These are phyloP conservation scores for Pleurotus djamor DNA, from an alignment of 768 basidiomycete species.

Conservation along the genomic window DNA sequence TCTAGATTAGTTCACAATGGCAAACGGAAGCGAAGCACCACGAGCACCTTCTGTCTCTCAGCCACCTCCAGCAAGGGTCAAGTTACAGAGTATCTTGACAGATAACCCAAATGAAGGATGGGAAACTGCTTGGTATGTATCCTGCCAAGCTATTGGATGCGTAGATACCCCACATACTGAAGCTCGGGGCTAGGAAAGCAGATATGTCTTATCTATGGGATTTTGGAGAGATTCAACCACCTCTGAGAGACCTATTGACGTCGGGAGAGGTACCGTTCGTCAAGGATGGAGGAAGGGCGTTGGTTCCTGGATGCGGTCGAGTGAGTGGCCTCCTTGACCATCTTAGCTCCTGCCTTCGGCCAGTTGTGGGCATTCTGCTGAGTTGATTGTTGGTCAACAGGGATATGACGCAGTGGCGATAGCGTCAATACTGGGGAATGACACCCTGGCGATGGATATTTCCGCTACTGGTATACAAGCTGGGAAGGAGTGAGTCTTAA, in stretches of 20 bases:
- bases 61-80: not conserved
- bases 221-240: constrained; percentile 48
- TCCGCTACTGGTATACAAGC: constrained; percentile 49
- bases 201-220: constrained; percentile 63
- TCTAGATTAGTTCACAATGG: too few species aligned
- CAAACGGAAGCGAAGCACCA: too few species aligned
- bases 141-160: not conserved
- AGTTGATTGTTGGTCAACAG: constrained; percentile 23
- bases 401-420: constrained; percentile 62
- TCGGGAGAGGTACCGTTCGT: constrained; percentile 36
- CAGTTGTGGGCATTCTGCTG: not conserved
- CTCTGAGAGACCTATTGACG: constrained; percentile 50
- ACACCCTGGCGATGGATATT: constrained; percentile 54
- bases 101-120: constrained; percentile 2
- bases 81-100: constrained; percentile 1
- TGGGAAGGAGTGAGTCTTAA: constrained; percentile 48
- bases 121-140: constrained; percentile 6
- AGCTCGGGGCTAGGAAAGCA: constrained; percentile 31
- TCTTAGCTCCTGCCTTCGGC: not conserved
- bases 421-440: constrained; percentile 43
- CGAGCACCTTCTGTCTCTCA: too few species aligned
- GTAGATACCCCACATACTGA: not conserved
- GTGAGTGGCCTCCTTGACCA: constrained; percentile 17
- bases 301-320: constrained; percentile 59
- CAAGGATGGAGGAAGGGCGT: constrained; percentile 28